Evolutionary conservation across 352 stramenopile species (phyloP).

Genomic region (Pythium coloratum): DNA sequence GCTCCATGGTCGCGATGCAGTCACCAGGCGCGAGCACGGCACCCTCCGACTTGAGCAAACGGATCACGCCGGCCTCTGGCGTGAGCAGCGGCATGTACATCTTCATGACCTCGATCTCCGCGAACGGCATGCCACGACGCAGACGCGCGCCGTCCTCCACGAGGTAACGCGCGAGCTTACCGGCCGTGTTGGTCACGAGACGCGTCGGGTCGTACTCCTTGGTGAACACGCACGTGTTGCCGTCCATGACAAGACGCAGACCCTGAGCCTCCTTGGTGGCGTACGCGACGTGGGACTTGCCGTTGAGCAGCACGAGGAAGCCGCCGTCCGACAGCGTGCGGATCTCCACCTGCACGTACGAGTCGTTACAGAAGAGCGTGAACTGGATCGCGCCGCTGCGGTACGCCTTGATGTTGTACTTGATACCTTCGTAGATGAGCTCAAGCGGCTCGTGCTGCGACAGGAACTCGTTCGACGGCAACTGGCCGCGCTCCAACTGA

Average conservation of each 20-base stretch:
- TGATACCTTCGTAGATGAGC: slow-evolving; percentile 98
- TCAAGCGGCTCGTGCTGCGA: slow-evolving; percentile 88
- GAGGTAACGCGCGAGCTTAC: slow-evolving; percentile 99
- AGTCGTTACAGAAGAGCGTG: slow-evolving; percentile 88
- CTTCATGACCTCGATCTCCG: slow-evolving; percentile 99
- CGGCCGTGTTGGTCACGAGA: slow-evolving; percentile 96
- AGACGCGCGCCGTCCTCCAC: slow-evolving; percentile 94
- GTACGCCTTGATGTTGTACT: slow-evolving; percentile 95
- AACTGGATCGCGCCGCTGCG: slow-evolving; percentile 92
- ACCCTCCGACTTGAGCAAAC: slow-evolving; percentile 95
- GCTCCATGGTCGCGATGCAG: slow-evolving; percentile 96
- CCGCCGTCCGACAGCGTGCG: slow-evolving; percentile 97
- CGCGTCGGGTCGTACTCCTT: slow-evolving; percentile 99
- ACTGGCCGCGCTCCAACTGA: slow-evolving; percentile 89
- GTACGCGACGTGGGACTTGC: slow-evolving; percentile 97
- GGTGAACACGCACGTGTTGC: slow-evolving; percentile 96
- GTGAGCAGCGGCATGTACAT: slow-evolving; percentile 99
- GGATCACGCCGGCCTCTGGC: slow-evolving; percentile 95
- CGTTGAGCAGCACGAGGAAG: slow-evolving; percentile 97
- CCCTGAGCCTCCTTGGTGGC: slow-evolving; percentile 89
- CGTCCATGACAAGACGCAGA: slow-evolving; percentile 93
- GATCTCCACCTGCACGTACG: slow-evolving; percentile 93
- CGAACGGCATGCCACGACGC: slow-evolving; percentile 83
- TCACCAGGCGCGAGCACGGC: slow-evolving; percentile 95
- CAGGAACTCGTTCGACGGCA: slow-evolving; percentile 90